Percentiles rank a stretch among this genome's conserved stretches.
Conservation (phyloP, 257 asterid species). For the Lithospermum erythrorhizon region DNA sequence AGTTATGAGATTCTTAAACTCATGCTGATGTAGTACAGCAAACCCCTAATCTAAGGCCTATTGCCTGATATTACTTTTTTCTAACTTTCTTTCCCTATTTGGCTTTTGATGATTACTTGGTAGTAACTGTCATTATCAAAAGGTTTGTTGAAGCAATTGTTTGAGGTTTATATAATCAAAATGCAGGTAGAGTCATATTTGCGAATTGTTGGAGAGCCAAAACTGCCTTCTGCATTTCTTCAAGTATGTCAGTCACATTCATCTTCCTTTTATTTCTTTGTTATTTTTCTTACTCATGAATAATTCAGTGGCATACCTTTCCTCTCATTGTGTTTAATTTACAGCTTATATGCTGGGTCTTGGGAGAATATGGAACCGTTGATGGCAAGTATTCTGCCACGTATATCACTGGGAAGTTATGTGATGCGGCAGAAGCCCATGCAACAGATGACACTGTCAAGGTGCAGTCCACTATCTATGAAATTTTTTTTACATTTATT, state of each 20-base stretch:
- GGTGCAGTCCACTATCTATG: slow-evolving; percentile 27
- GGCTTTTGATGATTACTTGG: not conserved
- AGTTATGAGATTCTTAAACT: too few relatives aligned
- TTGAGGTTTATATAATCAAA: slow-evolving; percentile 14
- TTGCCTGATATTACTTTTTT: not conserved
- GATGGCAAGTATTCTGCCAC: slow-evolving; percentile 90
- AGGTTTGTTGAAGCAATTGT: slow-evolving; percentile 2
- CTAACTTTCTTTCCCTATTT: not conserved
- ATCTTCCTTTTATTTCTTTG: slow-evolving; percentile 1
- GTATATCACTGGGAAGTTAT: slow-evolving; percentile 79
- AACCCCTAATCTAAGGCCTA: too few relatives aligned
- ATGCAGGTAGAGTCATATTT: slow-evolving; percentile 93
- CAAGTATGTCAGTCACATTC: slow-evolving; percentile 44
- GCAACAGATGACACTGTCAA: slow-evolving; percentile 81
- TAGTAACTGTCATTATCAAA: not conserved
- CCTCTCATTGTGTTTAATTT: slow-evolving; percentile 9
- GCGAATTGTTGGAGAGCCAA: slow-evolving; percentile 80
- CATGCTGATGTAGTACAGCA: too few relatives aligned
- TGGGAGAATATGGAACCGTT: slow-evolving; percentile 96
- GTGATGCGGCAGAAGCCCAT: slow-evolving; percentile 93
- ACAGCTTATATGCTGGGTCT: slow-evolving; percentile 97
- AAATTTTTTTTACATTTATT: not conserved
- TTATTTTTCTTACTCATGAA: not conserved
- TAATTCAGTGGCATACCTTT: slow-evolving; percentile 7
- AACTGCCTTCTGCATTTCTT: slow-evolving; percentile 88